A percentile compares a stretch with the other conserved stretches of the same genome.
Evolutionary conservation across 495 filamentous ascomycete genomes (phyloP).

Genomic region (Physcia stellaris): DNA sequence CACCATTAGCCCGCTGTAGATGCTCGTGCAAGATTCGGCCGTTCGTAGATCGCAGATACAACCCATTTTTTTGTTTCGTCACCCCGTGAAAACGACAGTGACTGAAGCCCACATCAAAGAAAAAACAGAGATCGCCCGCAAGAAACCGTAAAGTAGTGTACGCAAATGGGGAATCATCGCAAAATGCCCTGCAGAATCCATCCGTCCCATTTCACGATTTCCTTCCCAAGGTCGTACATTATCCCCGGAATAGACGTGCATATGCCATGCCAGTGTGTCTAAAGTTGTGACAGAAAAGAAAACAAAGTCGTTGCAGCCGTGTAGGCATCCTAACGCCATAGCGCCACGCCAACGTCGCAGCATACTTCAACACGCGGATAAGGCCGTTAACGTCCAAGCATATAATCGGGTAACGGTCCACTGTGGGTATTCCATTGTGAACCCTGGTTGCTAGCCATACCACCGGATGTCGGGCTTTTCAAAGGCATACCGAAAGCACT

Average conservation of each 20-base stretch:
- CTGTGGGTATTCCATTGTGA: slow-evolving; percentile 5
- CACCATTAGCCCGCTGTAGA: too few species aligned
- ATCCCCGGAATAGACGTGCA: not conserved
- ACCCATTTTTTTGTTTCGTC: too few species aligned
- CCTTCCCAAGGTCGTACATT: slow-evolving; percentile 3
- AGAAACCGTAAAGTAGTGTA: too few species aligned
- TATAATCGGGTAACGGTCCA: slow-evolving; percentile 11
- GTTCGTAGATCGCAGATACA: too few species aligned
- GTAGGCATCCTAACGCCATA: slow-evolving; percentile 3
- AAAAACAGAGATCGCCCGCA: too few species aligned
- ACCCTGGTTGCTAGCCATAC: slow-evolving; percentile 2
- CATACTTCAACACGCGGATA: not conserved
- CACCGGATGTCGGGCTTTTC: slow-evolving; percentile 7
- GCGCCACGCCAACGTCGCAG: slow-evolving; percentile 6
- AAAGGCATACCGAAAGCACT: slow-evolving; percentile 8
- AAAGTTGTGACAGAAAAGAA: slow-evolving; percentile 1
- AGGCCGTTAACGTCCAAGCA: slow-evolving; percentile 12
- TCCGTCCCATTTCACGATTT: slow-evolving; percentile 5
- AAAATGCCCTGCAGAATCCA: slow-evolving; percentile 9
- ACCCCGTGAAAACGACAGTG: not conserved
- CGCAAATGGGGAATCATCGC: slow-evolving; percentile 18
- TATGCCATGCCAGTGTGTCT: not conserved
- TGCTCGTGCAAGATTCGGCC: too few species aligned
- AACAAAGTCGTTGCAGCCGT: not conserved
- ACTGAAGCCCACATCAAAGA: not conserved